phyloP scores from a whole-genome alignment of 345 rosid species.

The Euphorbia lathyris region DNA sequence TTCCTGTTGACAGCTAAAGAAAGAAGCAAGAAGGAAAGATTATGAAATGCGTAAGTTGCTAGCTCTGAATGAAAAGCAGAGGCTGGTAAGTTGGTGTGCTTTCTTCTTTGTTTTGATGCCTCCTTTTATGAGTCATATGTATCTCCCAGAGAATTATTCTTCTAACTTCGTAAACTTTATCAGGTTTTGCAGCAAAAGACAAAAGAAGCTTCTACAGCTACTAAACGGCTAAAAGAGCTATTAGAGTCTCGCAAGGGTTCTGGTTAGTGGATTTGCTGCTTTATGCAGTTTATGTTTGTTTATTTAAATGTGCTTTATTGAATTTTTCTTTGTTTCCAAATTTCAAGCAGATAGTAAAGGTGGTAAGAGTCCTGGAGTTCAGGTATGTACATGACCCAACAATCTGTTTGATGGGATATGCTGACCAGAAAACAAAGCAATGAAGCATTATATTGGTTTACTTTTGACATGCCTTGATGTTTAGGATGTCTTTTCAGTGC shows the following conservation, averaged over 20 bases:
- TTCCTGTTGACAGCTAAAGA: slow-evolving; percentile 60
- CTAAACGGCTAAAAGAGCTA: slow-evolving; percentile 50
- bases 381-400: slow-evolving; percentile 35
- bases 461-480: slow-evolving; percentile 6
- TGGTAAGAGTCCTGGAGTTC: slow-evolving; percentile 39
- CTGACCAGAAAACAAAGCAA: background rate
- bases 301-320: slow-evolving; percentile 7
- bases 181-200: slow-evolving; percentile 78
- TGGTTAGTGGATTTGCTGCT: slow-evolving; percentile 27
- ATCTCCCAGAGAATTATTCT: background rate
- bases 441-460: background rate
- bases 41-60: slow-evolving; percentile 55
- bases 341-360: slow-evolving; percentile 41
- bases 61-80: slow-evolving; percentile 66
- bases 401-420: background rate
- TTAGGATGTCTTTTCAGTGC: slow-evolving; percentile 9
- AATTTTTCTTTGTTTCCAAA: slow-evolving; percentile 20
- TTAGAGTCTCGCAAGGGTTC: slow-evolving; percentile 47
- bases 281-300: background rate
- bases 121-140: background rate
- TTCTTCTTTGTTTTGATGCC: background rate
- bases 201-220: slow-evolving; percentile 59
- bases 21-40: slow-evolving; percentile 63
- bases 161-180: slow-evolving; percentile 9
- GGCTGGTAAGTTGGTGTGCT: slow-evolving; percentile 43